phyloP scores from a whole-genome alignment of 345 rosid genomes.

The Ceriops zippeliana region DNA sequence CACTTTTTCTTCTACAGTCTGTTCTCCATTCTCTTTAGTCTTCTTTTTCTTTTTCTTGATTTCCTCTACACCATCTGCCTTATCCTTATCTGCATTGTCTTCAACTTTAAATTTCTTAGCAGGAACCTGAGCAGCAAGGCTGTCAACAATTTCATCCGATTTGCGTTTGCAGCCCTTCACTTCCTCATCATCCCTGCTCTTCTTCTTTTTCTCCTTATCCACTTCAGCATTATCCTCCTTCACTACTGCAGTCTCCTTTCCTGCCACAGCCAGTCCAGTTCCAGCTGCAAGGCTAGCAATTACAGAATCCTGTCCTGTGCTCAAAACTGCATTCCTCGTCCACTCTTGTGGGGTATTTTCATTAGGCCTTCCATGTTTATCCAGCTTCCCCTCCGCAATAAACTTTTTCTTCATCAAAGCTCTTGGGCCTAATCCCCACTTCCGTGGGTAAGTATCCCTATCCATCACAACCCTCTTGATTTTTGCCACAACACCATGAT shows the following conservation, averaged over 20 bases:
- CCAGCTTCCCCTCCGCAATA: slow-evolving; percentile 73
- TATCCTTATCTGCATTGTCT: slow-evolving; percentile 24
- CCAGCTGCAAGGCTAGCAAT: slow-evolving; percentile 74
- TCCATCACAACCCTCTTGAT: slow-evolving; percentile 98
- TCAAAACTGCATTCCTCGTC: slow-evolving; percentile 67
- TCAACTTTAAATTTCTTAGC: slow-evolving; percentile 58
- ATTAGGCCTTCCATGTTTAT: slow-evolving; percentile 85
- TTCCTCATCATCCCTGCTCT: slow-evolving; percentile 27
- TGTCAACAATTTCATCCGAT: slow-evolving; percentile 37
- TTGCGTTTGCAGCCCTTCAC: slow-evolving; percentile 55
- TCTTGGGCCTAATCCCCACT: slow-evolving; percentile 90
- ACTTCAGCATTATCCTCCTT: slow-evolving; percentile 16
- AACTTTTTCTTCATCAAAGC: slow-evolving; percentile 89
- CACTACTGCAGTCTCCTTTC: slow-evolving; percentile 23
- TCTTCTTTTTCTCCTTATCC: slow-evolving; percentile 33
- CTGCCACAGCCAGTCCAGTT: slow-evolving; percentile 26
- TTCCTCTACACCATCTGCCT: slow-evolving; percentile 21
- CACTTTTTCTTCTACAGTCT: slow-evolving; percentile 27
- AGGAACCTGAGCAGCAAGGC: slow-evolving; percentile 36
- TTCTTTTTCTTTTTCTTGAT: slow-evolving; percentile 55
- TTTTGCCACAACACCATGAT: slow-evolving; percentile 94
- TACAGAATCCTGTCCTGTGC: slow-evolving; percentile 68
- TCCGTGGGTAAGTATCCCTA: slow-evolving; percentile 92
- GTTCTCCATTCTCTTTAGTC: slow-evolving; percentile 39
- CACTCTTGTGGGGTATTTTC: slow-evolving; percentile 78